A percentile compares a stretch with the other conserved stretches of the same genome.
These are phyloP conservation scores for Microdochium paspali DNA, from an alignment of 2,329 filamentous ascomycete species.

Conservation along the genomic window DNA sequence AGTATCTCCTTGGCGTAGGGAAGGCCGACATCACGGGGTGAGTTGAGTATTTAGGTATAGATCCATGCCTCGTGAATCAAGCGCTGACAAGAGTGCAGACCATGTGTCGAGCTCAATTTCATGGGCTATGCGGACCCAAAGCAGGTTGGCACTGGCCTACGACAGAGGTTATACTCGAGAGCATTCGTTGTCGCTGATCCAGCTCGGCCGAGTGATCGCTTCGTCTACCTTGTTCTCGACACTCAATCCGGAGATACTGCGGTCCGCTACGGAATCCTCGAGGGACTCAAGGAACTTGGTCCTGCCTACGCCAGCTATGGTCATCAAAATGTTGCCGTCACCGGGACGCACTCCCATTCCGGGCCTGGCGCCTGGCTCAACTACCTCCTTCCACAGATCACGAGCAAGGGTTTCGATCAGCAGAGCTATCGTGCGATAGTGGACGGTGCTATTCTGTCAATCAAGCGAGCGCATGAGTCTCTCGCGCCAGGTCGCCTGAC, in stretches of 20 bases:
- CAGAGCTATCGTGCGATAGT: slow-evolving; percentile 88
- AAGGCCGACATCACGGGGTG: slow-evolving; percentile 47
- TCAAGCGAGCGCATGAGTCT: slow-evolving; percentile 68
- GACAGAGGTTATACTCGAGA: slow-evolving; percentile 80
- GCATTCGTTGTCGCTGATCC: slow-evolving; percentile 78
- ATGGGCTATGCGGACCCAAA: slow-evolving; percentile 86
- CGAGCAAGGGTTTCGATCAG: slow-evolving; percentile 74
- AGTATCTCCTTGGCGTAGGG: slow-evolving; percentile 44
- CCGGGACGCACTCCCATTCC: slow-evolving; percentile 87
- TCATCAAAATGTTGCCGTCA: slow-evolving; percentile 76
- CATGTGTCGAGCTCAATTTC: slow-evolving; percentile 82
- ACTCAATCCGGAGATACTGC: slow-evolving; percentile 84
- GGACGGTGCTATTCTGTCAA: slow-evolving; percentile 72
- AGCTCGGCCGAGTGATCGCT: slow-evolving; percentile 56
- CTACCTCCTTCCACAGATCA: slow-evolving; percentile 86
- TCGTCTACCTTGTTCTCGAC: slow-evolving; percentile 83
- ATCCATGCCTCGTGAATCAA: neutral
- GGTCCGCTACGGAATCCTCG: slow-evolving; percentile 75
- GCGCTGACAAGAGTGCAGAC: slow-evolving; percentile 27
- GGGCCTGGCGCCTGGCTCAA: slow-evolving; percentile 92
- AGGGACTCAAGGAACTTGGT: slow-evolving; percentile 62
- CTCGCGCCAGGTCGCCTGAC: slow-evolving; percentile 37
- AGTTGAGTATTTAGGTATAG: neutral
- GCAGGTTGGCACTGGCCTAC: slow-evolving; percentile 73
- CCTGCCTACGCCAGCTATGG: slow-evolving; percentile 65